Evolutionary conservation across 768 basidiomycete species (phyloP), one percentile per base, ranked within the genome.

Genomic region (Termitomyces sp.): DNA sequence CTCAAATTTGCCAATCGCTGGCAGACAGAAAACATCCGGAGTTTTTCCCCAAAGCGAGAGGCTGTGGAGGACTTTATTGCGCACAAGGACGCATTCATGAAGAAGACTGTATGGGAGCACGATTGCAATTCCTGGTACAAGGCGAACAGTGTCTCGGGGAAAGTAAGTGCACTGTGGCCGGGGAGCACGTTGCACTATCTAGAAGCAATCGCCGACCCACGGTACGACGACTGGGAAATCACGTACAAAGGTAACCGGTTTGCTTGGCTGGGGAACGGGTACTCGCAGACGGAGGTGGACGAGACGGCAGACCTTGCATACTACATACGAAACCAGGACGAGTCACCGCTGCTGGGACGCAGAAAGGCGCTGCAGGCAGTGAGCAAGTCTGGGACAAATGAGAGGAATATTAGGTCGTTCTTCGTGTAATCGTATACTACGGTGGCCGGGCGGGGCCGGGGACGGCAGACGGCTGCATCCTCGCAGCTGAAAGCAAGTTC

Each of bases 41-140:
- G 71, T 61, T 65, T 75, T 59, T 60, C 64, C n/a, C 73, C 73
- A 1, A 75, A 73, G 55, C 38, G 54, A 5, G 73, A 75, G 32
- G 74, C 72, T 8, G 67, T 72, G 2, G 66, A 71, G 6, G 74
- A 75, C 36, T 74, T 74, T 44, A 62, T 70, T 46, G 68, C 62
- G 8, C 63, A 69, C 63, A 71, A 70, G 36, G 68, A 74, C 54
- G 58, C 64, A 12, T 74, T 70, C 61, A 75, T 74, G 72, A 69
- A 71, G 53, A 54, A 63, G 5, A 72, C 71, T 4, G 73, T 74
- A 3, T 75, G 72, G 73, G 62, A 63, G 14, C 56, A 67, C 13
- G 64, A 68, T 4, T 74, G 74, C 50, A 59, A 66, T 3, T 73
- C 72, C 1, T 75, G 74, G 73, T 75, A 75, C 63, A 74, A 74